These are phyloP conservation scores for Melampsora americana DNA, from an alignment of 1,284 basidiomycete species.

Conservation along the genomic window DNA sequence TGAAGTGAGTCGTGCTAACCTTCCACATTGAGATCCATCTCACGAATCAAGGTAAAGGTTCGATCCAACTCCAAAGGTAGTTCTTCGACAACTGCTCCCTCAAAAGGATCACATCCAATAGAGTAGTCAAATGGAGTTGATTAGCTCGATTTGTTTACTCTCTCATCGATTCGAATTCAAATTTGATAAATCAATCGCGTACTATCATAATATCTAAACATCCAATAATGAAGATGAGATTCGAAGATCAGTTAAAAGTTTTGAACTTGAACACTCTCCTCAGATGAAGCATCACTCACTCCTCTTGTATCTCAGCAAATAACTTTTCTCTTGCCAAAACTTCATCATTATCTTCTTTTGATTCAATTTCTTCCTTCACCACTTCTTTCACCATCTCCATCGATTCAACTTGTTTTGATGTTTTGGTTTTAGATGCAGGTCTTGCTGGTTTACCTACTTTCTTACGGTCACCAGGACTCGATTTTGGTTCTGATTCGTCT, in stretches of 20 bases:
- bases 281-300: conserved; percentile 1
- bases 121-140: not conserved
- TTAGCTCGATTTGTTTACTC: not conserved
- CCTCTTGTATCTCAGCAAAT: conserved; percentile 28
- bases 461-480: not conserved
- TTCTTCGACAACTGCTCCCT: conserved; percentile 30
- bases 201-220: conserved; percentile 40
- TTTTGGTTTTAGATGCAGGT: not conserved
- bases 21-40: conserved; percentile 25
- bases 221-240: not conserved
- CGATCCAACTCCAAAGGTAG: conserved; percentile 36
- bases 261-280: not conserved
- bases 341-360: not conserved
- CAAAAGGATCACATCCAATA: not conserved
- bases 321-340: conserved; percentile 28
- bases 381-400: not conserved
- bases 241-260: not conserved
- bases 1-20: not conserved
- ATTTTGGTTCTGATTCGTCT: not conserved
- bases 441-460: not conserved
- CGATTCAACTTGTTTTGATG: not conserved
- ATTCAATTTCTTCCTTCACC: not conserved
- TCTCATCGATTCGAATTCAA: not conserved
- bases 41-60: conserved; percentile 21
- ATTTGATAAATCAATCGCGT: not conserved